A percentile compares a stretch with the other conserved stretches of the same genome.
Conservation (phyloP, 495 filamentous ascomycete species). For the Achaetomiella virescens region DNA sequence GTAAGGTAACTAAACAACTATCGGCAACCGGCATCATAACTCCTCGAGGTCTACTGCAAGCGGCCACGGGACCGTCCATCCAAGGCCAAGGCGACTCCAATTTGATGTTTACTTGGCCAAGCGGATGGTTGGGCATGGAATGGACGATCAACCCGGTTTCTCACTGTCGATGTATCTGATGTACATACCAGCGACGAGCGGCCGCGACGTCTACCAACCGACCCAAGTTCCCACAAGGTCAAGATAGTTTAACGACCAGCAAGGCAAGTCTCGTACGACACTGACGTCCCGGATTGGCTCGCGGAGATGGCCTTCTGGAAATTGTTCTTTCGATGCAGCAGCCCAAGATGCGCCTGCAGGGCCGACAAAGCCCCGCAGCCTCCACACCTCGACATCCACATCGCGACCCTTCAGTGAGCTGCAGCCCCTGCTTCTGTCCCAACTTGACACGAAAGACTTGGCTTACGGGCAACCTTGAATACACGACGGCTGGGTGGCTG, state of each 20-base stretch:
- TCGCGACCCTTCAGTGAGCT: neutral
- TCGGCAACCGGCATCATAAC: constrained; percentile 6
- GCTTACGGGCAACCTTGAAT: neutral
- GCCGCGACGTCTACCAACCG: neutral
- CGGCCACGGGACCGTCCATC: neutral
- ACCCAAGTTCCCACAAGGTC: neutral
- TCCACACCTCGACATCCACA: neutral
- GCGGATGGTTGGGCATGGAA: neutral
- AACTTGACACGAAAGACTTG: constrained; percentile 1
- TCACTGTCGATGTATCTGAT: too few species aligned
- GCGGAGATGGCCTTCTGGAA: constrained; percentile 14
- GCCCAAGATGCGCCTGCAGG: neutral
- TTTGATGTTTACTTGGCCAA: neutral
- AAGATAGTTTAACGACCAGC: neutral
- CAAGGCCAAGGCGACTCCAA: neutral
- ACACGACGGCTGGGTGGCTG: neutral
- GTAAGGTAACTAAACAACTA: neutral
- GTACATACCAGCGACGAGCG: neutral
- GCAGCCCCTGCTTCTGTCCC: neutral
- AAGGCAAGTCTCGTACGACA: constrained; percentile 2
- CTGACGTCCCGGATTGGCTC: constrained; percentile 12
- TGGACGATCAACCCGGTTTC: too few species aligned
- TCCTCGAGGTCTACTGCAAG: constrained; percentile 3
- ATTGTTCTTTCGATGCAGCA: constrained; percentile 9
- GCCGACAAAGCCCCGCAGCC: neutral